phyloP scores from a whole-genome alignment of 257 asterid species.

The Solanum habrochaites region DNA sequence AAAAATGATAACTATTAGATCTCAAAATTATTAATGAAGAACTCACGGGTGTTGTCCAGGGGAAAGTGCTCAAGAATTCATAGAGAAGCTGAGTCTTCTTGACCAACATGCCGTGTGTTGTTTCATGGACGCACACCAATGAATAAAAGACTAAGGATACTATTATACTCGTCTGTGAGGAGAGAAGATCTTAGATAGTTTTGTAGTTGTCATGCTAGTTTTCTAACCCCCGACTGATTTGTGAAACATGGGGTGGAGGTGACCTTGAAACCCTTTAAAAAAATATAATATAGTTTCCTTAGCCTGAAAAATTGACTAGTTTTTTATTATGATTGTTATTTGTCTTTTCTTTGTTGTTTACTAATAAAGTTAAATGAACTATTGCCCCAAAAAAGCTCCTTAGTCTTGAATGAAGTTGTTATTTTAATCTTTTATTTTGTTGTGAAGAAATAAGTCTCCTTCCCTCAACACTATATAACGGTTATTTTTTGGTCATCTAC shows the following conservation, averaged over 20 bases:
- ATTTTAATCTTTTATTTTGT: too few relatives aligned
- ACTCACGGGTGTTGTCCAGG: not conserved
- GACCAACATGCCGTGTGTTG: conserved; percentile 45
- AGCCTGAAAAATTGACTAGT: not conserved
- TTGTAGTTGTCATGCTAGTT: conserved; percentile 70
- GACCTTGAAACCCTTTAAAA: conserved; percentile 59
- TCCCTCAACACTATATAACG: too few relatives aligned
- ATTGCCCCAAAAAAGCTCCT: too few relatives aligned
- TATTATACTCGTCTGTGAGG: conserved; percentile 39
- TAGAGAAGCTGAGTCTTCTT: conserved; percentile 5
- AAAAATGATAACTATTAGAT: not conserved
- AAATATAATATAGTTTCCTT: conserved; percentile 37
- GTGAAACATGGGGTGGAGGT: conserved; percentile 69
- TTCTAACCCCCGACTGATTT: conserved; percentile 65
- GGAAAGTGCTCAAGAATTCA: not conserved
- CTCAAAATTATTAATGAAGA: not conserved
- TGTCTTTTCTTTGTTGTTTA: too few relatives aligned
- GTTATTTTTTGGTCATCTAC: too few relatives aligned
- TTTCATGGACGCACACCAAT: conserved; percentile 32
- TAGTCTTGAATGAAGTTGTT: too few relatives aligned
- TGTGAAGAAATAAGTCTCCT: too few relatives aligned
- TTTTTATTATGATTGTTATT: too few relatives aligned
- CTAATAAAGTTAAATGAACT: too few relatives aligned
- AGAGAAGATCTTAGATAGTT: conserved; percentile 63
- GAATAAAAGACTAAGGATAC: conserved; percentile 40